Evolutionary conservation across 2,329 filamentous ascomycete genomes (phyloP), one percentile per base, ranked within the genome.

Genomic region (Zymoseptoria tritici): DNA sequence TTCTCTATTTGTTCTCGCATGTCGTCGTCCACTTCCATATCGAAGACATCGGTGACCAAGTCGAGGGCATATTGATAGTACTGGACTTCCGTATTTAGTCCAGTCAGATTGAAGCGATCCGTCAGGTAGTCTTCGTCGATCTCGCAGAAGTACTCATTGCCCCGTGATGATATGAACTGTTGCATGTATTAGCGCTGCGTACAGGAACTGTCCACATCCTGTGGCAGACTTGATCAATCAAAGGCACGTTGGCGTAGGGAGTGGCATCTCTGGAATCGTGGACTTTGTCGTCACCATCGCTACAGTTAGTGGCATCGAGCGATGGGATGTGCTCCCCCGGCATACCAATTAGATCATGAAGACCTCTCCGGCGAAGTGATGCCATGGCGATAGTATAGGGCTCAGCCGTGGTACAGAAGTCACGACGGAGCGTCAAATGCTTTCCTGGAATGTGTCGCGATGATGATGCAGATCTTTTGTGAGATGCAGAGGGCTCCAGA

Each of bases 51-150:
- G 55, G 94, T 99, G 60, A 99, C 91, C 16, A 99, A 85, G 73
- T 99, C 94, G 52, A 99, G 84, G 16, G 94, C 94, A 84, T 99
- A 97, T 77, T 99, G 94, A 72, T 99, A 99, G 80, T 97, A 97
- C 72, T 96, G 90, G 13, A 99, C 94, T 74, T 99, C 94, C 42
- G 91, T 93, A 77, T 97, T 97, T 55, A 99, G 84, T 46, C 94
- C 94, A 0, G 94, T 99, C 62, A 99, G 81, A 78, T 99, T 99
- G 83, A 99, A 99, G 55, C 94, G 87, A 75, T 99, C 94, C 56
- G 92, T 97, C 53, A 99, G 83, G 76, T 99, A 99, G 71, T 99
- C 94, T 75, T 99, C 94, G 76, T 99, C 94, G 71, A 99, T 97
- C 74, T 99, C 94, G 83, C 94, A 99, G 72, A 97, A 99, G 78